Evolutionary conservation across 371 early-diverging fungal genomes (phyloP).

Genomic region (Lichtheimia corymbifera): DNA sequence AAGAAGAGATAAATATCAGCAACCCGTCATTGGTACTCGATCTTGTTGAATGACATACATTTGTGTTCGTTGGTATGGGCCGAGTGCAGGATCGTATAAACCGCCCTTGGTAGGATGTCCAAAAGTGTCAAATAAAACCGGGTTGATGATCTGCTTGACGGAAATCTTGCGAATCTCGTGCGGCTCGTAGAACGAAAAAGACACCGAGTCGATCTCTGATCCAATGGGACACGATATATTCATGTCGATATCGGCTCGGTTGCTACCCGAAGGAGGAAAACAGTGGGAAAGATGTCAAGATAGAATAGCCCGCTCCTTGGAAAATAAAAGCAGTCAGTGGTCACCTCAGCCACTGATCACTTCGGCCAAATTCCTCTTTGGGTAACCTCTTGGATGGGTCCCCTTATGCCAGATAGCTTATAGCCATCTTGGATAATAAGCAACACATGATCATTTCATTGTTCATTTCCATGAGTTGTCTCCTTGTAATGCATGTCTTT

Average conservation of each 20-base stretch:
- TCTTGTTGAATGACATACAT: conserved; percentile 52
- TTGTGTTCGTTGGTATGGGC: conserved; percentile 82
- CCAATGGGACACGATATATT: conserved; percentile 71
- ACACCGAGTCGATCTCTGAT: conserved; percentile 68
- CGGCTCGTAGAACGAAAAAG: conserved; percentile 90
- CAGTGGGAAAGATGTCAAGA: no score
- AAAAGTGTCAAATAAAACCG: conserved; percentile 89
- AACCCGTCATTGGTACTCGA: no score
- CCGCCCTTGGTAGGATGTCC: conserved; percentile 94
- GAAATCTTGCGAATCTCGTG: conserved; percentile 95
- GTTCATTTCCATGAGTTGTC: no score
- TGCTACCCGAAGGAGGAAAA: not conserved
- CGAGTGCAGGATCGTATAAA: conserved; percentile 96
- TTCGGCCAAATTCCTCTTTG: no score
- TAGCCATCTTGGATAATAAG: no score
- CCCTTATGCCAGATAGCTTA: no score
- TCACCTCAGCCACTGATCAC: no score
- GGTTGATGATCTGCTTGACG: conserved; percentile 91
- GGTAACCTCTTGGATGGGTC: no score
- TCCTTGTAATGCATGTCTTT: no score
- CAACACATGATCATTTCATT: no score
- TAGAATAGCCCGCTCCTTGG: no score
- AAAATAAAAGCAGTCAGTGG: no score
- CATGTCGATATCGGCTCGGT: conserved; percentile 38
- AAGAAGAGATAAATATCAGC: not conserved